Conservation (phyloP, 2,329 filamentous ascomycete genomes). For the Sporothrix protearum region DNA sequence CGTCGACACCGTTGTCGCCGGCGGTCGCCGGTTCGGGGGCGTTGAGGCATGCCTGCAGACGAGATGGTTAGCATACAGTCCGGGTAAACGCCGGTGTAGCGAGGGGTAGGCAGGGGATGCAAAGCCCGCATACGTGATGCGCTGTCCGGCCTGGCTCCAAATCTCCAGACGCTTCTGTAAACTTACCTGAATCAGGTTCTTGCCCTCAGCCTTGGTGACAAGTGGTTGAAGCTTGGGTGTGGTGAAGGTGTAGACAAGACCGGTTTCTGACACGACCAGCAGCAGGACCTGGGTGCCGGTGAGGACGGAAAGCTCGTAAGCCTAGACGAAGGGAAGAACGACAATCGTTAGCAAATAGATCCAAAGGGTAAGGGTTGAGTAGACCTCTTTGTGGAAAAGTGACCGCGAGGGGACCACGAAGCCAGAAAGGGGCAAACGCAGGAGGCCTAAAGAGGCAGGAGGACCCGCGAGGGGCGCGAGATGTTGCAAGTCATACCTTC, state of each 20-base stretch:
- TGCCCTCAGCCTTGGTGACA: slow-evolving; percentile 97
- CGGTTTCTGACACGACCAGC: slow-evolving; percentile 94
- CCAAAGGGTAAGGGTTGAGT: background rate
- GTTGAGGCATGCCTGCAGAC: slow-evolving; percentile 80
- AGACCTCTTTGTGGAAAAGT: background rate
- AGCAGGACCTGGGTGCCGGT: slow-evolving; percentile 96
- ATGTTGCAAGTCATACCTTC: slow-evolving; percentile 65
- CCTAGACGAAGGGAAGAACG: slow-evolving; percentile 44
- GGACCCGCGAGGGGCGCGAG: background rate
- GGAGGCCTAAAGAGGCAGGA: background rate
- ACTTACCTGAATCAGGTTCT: slow-evolving; percentile 96
- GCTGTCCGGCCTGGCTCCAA: background rate
- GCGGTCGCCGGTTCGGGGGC: slow-evolving; percentile 84
- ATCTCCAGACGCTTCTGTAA: background rate
- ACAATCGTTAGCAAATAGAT: slow-evolving; percentile 22
- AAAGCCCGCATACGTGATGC: background rate
- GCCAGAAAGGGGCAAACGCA: background rate
- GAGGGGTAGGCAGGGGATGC: background rate
- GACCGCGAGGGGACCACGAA: background rate
- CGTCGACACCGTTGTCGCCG: slow-evolving; percentile 77
- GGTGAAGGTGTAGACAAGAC: slow-evolving; percentile 96
- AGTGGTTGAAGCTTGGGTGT: slow-evolving; percentile 97
- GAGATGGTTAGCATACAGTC: slow-evolving; percentile 34
- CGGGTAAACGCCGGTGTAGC: background rate
- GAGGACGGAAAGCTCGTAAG: slow-evolving; percentile 94